Conservation (phyloP, 768 basidiomycete genomes). For the Termitomyces sp. region DNA sequence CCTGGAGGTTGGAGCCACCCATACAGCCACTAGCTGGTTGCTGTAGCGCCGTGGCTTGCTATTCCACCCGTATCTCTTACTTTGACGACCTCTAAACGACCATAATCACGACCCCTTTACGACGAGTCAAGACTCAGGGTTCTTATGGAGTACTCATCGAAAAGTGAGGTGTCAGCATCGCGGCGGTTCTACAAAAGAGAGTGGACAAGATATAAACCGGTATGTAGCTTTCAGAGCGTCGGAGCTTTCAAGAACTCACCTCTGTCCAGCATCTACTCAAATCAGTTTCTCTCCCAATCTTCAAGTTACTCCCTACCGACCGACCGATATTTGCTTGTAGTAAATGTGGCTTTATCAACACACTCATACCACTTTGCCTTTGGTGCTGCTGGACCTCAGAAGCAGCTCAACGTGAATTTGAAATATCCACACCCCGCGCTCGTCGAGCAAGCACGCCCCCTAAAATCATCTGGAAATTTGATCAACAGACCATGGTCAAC, state of each 20-base stretch:
- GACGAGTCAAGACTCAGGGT: background rate
- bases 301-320: conserved; percentile 35
- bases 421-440: conserved; percentile 33
- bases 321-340: conserved; percentile 44
- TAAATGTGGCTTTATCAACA: conserved; percentile 43
- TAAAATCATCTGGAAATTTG: conserved; percentile 15
- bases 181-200: conserved; percentile 34
- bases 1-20: background rate
- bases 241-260: conserved; percentile 9
- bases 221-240: conserved; percentile 13
- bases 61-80: background rate
- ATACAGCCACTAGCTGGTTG: background rate
- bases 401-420: conserved; percentile 35
- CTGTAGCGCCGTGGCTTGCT: background rate
- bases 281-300: conserved; percentile 43
- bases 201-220: conserved; percentile 40
- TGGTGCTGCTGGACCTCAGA: conserved; percentile 49
- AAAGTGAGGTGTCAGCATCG: conserved; percentile 1
- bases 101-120: background rate
- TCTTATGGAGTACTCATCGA: conserved; percentile 2
- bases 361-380: conserved; percentile 45
- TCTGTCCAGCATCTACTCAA: conserved; percentile 35
- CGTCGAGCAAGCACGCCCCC: conserved; percentile 29
- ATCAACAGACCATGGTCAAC: background rate
- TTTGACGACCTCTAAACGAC: background rate